These are phyloP conservation scores for Phytophthora cryptogea DNA, from an alignment of 352 stramenopile genomes.

Conservation along the genomic window DNA sequence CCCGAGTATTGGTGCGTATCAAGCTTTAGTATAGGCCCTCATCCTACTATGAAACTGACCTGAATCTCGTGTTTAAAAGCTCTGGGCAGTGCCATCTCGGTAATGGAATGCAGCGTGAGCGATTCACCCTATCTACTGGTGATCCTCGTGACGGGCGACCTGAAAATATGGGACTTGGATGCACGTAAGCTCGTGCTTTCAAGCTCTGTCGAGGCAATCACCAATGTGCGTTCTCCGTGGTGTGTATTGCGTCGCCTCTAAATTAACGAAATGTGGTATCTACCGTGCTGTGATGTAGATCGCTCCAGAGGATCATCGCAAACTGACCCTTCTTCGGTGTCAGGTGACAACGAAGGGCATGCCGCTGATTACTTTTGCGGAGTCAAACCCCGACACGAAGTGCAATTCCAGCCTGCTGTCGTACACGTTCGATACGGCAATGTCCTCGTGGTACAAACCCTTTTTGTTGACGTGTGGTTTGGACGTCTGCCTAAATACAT, in stretches of 20 bases:
- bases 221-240: slow-evolving; percentile 39
- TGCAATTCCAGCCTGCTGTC: slow-evolving; percentile 65
- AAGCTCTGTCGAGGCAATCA: slow-evolving; percentile 70
- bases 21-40: neutral
- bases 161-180: slow-evolving; percentile 80
- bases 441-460: slow-evolving; percentile 65
- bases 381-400: slow-evolving; percentile 56
- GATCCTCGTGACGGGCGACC: slow-evolving; percentile 55
- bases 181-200: slow-evolving; percentile 52
- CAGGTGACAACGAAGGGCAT: slow-evolving; percentile 71
- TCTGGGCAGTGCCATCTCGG: slow-evolving; percentile 60
- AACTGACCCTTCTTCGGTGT: slow-evolving; percentile 73
- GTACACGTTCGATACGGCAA: slow-evolving; percentile 77
- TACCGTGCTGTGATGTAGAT: slow-evolving; percentile 18
- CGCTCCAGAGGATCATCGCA: slow-evolving; percentile 33
- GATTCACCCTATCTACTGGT: slow-evolving; percentile 76
- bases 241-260: neutral
- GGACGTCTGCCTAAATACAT: neutral
- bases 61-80: slow-evolving; percentile 36
- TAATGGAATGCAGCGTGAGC: slow-evolving; percentile 71
- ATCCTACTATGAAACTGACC: neutral
- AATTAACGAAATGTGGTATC: neutral
- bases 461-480: neutral
- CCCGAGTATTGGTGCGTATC: slow-evolving; percentile 71
- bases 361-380: slow-evolving; percentile 84